Percentiles rank a stretch among this genome's conserved stretches.
Evolutionary conservation across 139 green algal genomes (phyloP).

Genomic region (Chlamydomonas asymmetrica): DNA sequence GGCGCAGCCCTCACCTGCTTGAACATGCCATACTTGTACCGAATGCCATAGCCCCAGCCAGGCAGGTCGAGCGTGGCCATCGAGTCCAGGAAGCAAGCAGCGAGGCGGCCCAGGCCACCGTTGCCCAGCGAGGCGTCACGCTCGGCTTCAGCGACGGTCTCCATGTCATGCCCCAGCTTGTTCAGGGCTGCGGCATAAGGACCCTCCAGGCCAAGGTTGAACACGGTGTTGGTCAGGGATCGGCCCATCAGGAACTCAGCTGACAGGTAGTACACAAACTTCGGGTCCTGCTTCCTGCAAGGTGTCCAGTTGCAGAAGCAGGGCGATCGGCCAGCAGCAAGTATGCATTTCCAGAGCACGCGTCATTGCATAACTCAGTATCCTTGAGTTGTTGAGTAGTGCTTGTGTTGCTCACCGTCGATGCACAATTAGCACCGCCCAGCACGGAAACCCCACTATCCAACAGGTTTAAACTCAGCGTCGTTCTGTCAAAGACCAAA

Average conservation of each 20-base stretch:
- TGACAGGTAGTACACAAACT: conserved; percentile 97
- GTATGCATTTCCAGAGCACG: no score
- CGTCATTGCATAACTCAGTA: no score
- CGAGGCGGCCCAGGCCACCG: conserved; percentile 94
- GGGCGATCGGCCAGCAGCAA: no score
- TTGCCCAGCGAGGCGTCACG: conserved; percentile 92
- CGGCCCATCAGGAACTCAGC: conserved; percentile 97
- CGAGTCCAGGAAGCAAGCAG: conserved; percentile 98
- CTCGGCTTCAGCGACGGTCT: conserved; percentile 65
- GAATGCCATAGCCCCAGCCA: conserved; percentile 98
- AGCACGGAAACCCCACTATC: no score
- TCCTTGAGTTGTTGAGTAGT: no score
- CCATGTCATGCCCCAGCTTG: conserved; percentile 84
- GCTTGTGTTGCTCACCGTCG: no score
- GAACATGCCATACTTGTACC: conserved; percentile 99
- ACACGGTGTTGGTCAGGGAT: conserved; percentile 91
- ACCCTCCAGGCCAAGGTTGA: conserved; percentile 89
- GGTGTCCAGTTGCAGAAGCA: no score
- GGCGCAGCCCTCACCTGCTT: conserved; percentile 64
- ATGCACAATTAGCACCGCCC: no score
- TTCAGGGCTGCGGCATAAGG: conserved; percentile 81
- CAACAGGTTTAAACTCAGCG: no score
- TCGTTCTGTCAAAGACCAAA: no score
- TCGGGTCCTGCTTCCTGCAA: conserved; percentile 76
- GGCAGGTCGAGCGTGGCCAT: conserved; percentile 97